These are phyloP conservation scores for Luffa acutangula DNA, from an alignment of 306 rosid species.

Conservation along the genomic window DNA sequence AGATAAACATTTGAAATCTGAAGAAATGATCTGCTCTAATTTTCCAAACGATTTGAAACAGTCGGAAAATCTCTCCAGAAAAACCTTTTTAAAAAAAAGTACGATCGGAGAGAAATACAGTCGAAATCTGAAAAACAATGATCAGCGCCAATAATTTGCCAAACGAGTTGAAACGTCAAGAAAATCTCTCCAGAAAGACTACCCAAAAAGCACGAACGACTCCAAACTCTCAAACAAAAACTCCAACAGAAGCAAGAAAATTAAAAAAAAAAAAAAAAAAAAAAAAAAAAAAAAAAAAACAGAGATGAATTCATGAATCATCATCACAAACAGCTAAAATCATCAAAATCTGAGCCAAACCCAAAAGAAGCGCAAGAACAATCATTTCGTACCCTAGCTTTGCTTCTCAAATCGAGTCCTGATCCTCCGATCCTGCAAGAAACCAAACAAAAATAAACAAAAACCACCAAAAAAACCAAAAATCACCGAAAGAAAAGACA, in stretches of 20 bases:
- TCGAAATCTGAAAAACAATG: not conserved
- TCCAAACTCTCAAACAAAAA: not conserved
- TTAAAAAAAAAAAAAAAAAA: too few relatives aligned
- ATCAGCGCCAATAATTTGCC: not conserved
- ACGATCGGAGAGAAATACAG: not conserved
- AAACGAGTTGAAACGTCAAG: not conserved
- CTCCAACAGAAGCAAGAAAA: not conserved
- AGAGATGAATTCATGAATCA: not conserved
- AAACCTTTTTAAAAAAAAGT: not conserved
- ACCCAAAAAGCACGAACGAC: not conserved
- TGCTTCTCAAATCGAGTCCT: slow-evolving; percentile 46
- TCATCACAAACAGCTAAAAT: not conserved
- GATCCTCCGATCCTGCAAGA: slow-evolving; percentile 44
- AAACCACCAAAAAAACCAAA: not conserved
- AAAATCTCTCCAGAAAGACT: not conserved
- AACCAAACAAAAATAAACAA: not conserved
- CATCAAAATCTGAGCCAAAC: not conserved
- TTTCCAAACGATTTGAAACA: not conserved
- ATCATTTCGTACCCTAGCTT: slow-evolving; percentile 27
- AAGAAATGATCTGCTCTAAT: not conserved
- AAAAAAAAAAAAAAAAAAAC: too few relatives aligned
- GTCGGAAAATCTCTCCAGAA: not conserved
- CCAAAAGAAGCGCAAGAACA: not conserved
- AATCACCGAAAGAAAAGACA: not conserved
- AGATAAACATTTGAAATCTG: not conserved